Evolutionary conservation across 2,329 filamentous ascomycete species (phyloP), one percentile per base, ranked within the genome.

Genomic region (Phaeosphaeriaceae sp.): DNA sequence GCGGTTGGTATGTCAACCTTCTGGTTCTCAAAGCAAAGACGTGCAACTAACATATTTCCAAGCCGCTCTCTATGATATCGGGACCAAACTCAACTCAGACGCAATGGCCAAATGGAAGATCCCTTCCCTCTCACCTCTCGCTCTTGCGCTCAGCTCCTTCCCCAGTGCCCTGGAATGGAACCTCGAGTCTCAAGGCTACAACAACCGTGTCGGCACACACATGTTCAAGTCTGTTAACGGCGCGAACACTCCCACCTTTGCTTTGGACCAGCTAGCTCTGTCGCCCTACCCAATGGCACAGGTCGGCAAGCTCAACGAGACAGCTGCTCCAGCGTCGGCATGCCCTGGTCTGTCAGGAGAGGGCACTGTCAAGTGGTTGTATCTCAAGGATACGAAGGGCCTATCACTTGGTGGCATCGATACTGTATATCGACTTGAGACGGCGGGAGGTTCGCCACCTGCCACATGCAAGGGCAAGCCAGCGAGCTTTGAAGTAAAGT

Each of bases 151-250:
- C 21, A 63, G 58, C 40, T 53, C 64, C 21, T 55, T 59, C 22
- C 65, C 68, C 11, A 45, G 47, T 21, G 53, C 63, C 17, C 65
- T 76, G n/a, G 61, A 68, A 36, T 58, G 57, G 54, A 74, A 70
- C 53, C 68, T 77, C 51, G 53, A 58, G 27, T 61, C 62, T 1
- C 66, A 73, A 41, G 73, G 74, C 51, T 77, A 70, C 60, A 59
- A 70, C 53, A 53, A 68, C 6, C 82, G 83, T 66, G 71, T 88
- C 15, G 90, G 89, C 27, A 83, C 86, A 67, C 90, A 92, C 81
- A 90, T 82, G 83, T 92, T 92, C 81, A 84, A 75, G 60, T 61
- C 48, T 62, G 56, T 66, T 22, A 42, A 48, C 20, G 56, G 48
- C 24, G 56, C 49, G 48, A 69, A 46, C 77, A 82, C 61, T 0